Evolutionary conservation across 2,329 filamentous ascomycete species (phyloP).

Genomic region (Dothidotthia symphoricarpi): DNA sequence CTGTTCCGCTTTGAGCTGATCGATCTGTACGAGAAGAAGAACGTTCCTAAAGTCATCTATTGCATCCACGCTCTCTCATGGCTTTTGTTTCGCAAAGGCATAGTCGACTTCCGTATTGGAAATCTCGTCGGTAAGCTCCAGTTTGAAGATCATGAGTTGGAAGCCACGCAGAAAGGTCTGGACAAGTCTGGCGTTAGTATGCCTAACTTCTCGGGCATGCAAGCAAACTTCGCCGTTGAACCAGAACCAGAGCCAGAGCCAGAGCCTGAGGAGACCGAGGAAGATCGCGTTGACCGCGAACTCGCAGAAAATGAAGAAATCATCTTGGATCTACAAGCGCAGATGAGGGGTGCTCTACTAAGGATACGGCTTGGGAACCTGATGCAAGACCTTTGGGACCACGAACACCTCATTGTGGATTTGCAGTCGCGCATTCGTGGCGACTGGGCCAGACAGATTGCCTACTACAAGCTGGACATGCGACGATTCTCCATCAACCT

Average conservation of each 20-base stretch:
- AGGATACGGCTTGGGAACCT: constrained; percentile 73
- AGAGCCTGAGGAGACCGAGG: constrained; percentile 76
- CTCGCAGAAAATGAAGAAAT: constrained; percentile 70
- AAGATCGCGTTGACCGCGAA: constrained; percentile 82
- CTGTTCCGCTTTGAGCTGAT: constrained; percentile 96
- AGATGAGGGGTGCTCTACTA: constrained; percentile 76
- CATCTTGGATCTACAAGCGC: constrained; percentile 80
- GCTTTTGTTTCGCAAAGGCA: constrained; percentile 92
- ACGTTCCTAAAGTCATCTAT: constrained; percentile 98
- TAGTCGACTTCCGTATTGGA: constrained; percentile 92
- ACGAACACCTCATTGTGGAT: constrained; percentile 73
- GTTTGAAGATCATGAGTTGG: constrained; percentile 95
- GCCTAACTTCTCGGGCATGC: constrained; percentile 97
- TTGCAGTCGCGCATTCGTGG: constrained; percentile 85
- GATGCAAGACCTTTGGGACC: constrained; percentile 90
- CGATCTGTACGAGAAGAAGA: constrained; percentile 98
- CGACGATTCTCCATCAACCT: constrained; percentile 72
- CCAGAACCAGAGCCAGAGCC: constrained; percentile 78
- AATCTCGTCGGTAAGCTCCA: constrained; percentile 95
- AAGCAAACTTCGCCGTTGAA: constrained; percentile 89
- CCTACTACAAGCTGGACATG: constrained; percentile 81
- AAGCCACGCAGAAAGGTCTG: constrained; percentile 93
- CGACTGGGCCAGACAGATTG: constrained; percentile 80
- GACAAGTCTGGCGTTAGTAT: constrained; percentile 94
- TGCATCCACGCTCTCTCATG: constrained; percentile 97